Percentiles rank a stretch among this genome's conserved stretches.
These are phyloP conservation scores for Hebeloma cylindrosporum DNA, from an alignment of 768 basidiomycete species.

Conservation along the genomic window DNA sequence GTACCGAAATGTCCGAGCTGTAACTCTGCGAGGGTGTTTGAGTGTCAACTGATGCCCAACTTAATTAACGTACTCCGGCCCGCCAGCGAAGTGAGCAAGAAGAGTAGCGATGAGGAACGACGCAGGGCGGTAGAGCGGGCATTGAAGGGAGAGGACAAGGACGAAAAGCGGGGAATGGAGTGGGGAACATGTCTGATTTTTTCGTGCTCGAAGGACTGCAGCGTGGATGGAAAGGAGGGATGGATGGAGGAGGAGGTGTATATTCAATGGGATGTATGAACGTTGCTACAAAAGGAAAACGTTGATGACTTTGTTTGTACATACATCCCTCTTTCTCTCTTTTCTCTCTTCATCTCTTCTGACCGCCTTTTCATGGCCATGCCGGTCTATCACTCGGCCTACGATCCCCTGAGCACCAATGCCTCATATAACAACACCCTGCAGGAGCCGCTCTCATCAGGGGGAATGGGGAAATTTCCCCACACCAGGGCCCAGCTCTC, in stretches of 20 bases:
- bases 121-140: constrained; percentile 57
- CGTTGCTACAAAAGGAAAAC: not conserved
- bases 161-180: constrained; percentile 72
- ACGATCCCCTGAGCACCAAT: constrained; percentile 21
- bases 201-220: constrained; percentile 83
- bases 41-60: constrained; percentile 94
- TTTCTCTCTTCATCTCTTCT: constrained; percentile 4
- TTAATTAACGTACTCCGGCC: constrained; percentile 73
- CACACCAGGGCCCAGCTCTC: constrained; percentile 83
- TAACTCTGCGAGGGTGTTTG: constrained; percentile 70
- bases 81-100: constrained; percentile 26
- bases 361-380: constrained; percentile 5
- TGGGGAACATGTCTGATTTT: constrained; percentile 94
- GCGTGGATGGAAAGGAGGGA: constrained; percentile 34
- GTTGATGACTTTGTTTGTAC: not conserved
- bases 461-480: constrained; percentile 54
- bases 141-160: constrained; percentile 43
- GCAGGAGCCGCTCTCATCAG: constrained; percentile 18
- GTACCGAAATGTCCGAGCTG: constrained; percentile 72
- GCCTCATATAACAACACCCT: constrained; percentile 13
- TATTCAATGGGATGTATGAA: constrained; percentile 58
- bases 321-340: too few relatives aligned
- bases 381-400: constrained; percentile 3
- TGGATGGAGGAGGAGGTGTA: constrained; percentile 26
- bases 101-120: constrained; percentile 66